A percentile compares a stretch with the other conserved stretches of the same genome.
Conservation (phyloP, 2,329 filamentous ascomycete genomes). For the Talaromyces sp. region DNA sequence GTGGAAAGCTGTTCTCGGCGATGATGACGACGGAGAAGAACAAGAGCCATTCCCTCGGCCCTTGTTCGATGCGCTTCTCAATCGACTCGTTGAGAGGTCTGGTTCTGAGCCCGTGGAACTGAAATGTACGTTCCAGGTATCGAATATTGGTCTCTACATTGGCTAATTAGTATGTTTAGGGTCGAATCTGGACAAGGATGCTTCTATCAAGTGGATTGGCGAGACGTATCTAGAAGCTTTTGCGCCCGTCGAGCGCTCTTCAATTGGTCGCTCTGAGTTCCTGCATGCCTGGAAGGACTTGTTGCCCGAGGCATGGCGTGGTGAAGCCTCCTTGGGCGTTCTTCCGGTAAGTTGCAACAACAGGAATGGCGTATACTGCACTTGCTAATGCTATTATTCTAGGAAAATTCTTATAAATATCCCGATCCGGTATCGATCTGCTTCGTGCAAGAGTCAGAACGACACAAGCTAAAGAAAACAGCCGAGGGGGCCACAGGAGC, state of each 20-base stretch:
- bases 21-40: constrained; percentile 30
- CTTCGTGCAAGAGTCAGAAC: constrained; percentile 27
- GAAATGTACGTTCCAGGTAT: constrained; percentile 30
- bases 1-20: constrained; percentile 35
- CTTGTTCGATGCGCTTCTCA: constrained; percentile 35
- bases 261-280: constrained; percentile 29
- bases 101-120: constrained; percentile 17
- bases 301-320: constrained; percentile 40
- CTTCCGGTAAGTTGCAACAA: constrained; percentile 22
- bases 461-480: constrained; percentile 23
- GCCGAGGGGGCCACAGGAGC: constrained; percentile 13
- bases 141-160: neutral
- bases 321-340: constrained; percentile 27
- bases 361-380: neutral
- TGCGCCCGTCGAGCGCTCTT: constrained; percentile 25
- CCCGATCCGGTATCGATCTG: constrained; percentile 33
- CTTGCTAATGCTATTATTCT: neutral
- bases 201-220: constrained; percentile 33
- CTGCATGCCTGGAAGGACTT: constrained; percentile 37
- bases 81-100: constrained; percentile 27
- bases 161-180: constrained; percentile 19
- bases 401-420: constrained; percentile 25
- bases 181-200: constrained; percentile 33
- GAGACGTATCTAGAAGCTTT: constrained; percentile 35
- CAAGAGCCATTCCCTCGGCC: constrained; percentile 26